Percentiles rank a stretch among this genome's conserved stretches.
These are phyloP conservation scores for Biscogniauxia mediterranea DNA, from an alignment of 2,329 filamentous ascomycete genomes.

Conservation along the genomic window DNA sequence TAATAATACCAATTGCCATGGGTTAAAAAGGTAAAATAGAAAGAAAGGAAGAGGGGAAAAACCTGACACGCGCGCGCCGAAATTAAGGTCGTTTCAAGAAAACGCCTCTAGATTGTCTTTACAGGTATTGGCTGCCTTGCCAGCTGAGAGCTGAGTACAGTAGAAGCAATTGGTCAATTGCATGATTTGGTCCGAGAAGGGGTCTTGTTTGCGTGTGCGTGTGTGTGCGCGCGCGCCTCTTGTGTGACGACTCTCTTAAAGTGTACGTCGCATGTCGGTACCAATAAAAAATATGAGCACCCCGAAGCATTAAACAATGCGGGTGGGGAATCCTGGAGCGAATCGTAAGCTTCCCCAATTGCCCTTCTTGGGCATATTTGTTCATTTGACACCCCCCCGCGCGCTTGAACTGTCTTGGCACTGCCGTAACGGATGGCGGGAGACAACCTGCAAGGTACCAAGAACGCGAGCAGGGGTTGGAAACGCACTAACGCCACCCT, in stretches of 20 bases:
- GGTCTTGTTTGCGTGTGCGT: not conserved
- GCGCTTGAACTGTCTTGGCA: slow-evolving; percentile 19
- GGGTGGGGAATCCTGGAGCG: slow-evolving; percentile 7
- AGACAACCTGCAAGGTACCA: slow-evolving; percentile 30
- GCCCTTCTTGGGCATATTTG: slow-evolving; percentile 22
- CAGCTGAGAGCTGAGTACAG: not conserved
- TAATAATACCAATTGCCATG: too few relatives aligned
- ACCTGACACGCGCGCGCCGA: slow-evolving; percentile 6
- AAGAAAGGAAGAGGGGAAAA: too few relatives aligned
- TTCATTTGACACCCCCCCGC: slow-evolving; percentile 19
- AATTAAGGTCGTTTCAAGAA: slow-evolving; percentile 21
- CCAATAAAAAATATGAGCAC: not conserved
- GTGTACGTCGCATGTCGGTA: not conserved
- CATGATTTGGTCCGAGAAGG: not conserved
- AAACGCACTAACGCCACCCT: not conserved
- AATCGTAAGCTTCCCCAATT: slow-evolving; percentile 20
- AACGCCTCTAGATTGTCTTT: not conserved
- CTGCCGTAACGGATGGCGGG: slow-evolving; percentile 9
- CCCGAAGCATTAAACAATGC: not conserved
- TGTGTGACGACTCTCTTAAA: not conserved
- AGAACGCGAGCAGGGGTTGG: slow-evolving; percentile 21
- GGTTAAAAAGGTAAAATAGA: too few relatives aligned
- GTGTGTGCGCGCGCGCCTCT: not conserved
- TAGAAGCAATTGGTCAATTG: not conserved
- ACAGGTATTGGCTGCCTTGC: not conserved